Evolutionary conservation across 805 yeast genomes (phyloP), one percentile per base, ranked within the genome.

Genomic region (Saccharomycopsis fibuligera): DNA sequence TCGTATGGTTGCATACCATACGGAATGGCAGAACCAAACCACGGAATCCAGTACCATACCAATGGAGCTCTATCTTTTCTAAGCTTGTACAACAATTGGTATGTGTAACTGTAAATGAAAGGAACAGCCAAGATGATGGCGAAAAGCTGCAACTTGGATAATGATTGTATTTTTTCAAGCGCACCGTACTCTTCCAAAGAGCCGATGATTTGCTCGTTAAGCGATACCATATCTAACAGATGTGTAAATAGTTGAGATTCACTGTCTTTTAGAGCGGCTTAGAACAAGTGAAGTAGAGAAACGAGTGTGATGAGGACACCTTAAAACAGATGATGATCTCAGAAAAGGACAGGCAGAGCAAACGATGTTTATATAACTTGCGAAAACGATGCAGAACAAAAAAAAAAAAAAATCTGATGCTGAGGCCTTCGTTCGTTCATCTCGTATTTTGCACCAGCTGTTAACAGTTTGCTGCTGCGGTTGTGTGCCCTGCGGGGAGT

Each of bases 1-100:
- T 79, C 86, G 64, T 90, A 93, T 16, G 99, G 99, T 55, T 84
- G 83, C 83, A 82, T 85, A 59, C 99, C 99, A 61, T 88, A 93
- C 4, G 76, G 68, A 38, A 86, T 77, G 35, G 97, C 95, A 33
- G 93, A 83, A 41, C 99, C 99, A 40, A 91, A 71, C 96, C 97
- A 89, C 27, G 99, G 99, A 53, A 93, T 72, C 84, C 89, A 83
- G 70, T 93, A 82, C 61, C 86, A 87, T 2, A 88, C 98, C 56
- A 91, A 62, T 2, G 99, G 99, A 9, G 80, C 96, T 48, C 96
- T 73, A 66, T 88, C 95, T 49, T 70, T 79, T 66, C 91, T 74
- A 44, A 84, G 64, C n/a, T 86, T 79, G 63, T 82, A 82, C 12
- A 76, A 59, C 2, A 82, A 66, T 65, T 85, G 93, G 82, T 82